Evolutionary conservation across 768 basidiomycete species (phyloP), one percentile per base, ranked within the genome.

Genomic region (Pulveroboletus sp.): DNA sequence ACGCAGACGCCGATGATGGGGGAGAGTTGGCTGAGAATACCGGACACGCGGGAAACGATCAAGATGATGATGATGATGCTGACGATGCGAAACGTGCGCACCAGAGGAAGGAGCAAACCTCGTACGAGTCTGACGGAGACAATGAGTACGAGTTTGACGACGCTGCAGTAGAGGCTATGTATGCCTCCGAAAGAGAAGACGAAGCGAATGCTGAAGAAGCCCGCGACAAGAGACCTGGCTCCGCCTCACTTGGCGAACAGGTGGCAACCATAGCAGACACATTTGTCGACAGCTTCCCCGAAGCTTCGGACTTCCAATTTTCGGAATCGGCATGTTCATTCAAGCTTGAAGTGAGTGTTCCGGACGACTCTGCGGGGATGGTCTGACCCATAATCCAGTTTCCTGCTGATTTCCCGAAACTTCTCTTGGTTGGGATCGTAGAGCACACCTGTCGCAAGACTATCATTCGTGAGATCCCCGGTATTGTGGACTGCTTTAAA

Each of bases 401-500:
- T 72, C 74, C 79, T 11, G 80, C 87, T 37, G 83, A 90, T 59
- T 85, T 93, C 65, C 94, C 94, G 11, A 98, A 98, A 69, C 76
- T 99, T 29, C 75, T 99, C 19, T 78, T 99, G 36, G 92, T 98
- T 40, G 95, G 94, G 40, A 83, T 99, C 52, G 78, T 98, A 48
- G 97, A 98, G 66, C 78, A 85, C 45, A 81, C 85, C 11, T 97
- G 94, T 68, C 76, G 84, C 38, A 81, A 81, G 44, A 88, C 92
- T 2, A 75, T 98, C 55, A 75, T 99, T 49, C 90, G 93, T 45
- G 89, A 97, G 67, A 91, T 98, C 45, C 81, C 87, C 6, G 85
- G 86, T 14, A 95, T 99, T 62, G 78, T 78, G 4, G 85, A 94
- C 45, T 95, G 92, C 69, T 91, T 94, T 76, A 81, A 82, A 46